Evolutionary conservation across 2,329 filamentous ascomycete genomes (phyloP), one percentile per base, ranked within the genome.

Genomic region (Fusarium metavorans): DNA sequence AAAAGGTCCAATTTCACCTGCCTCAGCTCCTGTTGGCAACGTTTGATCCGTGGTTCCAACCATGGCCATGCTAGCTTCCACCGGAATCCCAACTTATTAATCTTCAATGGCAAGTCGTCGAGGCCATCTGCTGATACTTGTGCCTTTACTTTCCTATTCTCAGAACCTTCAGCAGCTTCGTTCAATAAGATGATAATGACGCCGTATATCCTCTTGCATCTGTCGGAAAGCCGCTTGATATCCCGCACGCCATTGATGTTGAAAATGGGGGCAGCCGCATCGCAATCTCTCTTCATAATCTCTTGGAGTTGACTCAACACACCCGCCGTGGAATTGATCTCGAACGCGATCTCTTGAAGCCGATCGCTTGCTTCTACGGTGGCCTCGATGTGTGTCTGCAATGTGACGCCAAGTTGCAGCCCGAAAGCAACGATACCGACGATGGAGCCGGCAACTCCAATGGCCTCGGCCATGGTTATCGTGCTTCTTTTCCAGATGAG

Each of bases 361-460:
- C 34, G 45, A 13, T 54, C 60, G 6, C 20, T n/a, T 13, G 60
- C 60, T 54, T 63, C 60, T 34, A 20, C 30, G 4, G 25, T 10
- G 18, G 45, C 45, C n/a, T 63, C 60, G 9, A 63, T 32, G 32
- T 54, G 30, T 8, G 60, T 63, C 18, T 63, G 45, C 18, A 63
- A 20, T 5, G 20, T 54, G 14, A 52, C 34, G n/a, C 45, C 60
- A 16, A 63, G 32, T 39, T 54, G 43, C 13, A 63, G 30, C 8
- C 60, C 60, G 48, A 64, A 64, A 8, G 45, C 45, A n/a, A 54
- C 60, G 13, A 64, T 54, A 11, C 60, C 60, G 7, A 56, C 45
- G 32, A 64, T 64, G 11, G 60, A 56, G 45, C 60, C 60, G 14
- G 45, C 34, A n/a, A 34, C 60, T 37, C 60, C 60, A 64, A 64